Evolutionary conservation across 352 stramenopile genomes (phyloP).

Genomic region (Lagenidium giganteum): DNA sequence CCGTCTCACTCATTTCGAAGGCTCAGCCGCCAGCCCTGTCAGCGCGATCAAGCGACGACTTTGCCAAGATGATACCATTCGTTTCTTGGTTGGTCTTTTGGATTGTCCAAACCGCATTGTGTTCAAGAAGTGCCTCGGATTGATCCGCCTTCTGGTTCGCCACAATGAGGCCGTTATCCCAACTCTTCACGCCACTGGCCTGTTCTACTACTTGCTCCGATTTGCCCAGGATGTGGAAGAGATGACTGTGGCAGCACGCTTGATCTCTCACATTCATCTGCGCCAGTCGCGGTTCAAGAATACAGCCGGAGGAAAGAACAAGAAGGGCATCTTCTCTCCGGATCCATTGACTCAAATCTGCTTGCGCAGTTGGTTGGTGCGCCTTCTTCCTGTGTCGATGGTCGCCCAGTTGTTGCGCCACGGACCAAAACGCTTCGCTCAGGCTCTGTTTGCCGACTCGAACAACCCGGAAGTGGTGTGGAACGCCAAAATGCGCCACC

Average conservation of each 20-base stretch:
- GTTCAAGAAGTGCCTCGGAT: slow-evolving; percentile 78
- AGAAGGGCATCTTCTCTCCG: slow-evolving; percentile 74
- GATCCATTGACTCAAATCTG: slow-evolving; percentile 81
- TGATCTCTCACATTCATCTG: slow-evolving; percentile 82
- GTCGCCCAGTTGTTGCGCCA: slow-evolving; percentile 80
- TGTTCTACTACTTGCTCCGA: slow-evolving; percentile 85
- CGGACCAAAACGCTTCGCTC: slow-evolving; percentile 65
- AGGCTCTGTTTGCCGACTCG: slow-evolving; percentile 73
- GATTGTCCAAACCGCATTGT: slow-evolving; percentile 81
- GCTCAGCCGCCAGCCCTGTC: slow-evolving; percentile 66
- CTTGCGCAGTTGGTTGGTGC: slow-evolving; percentile 80
- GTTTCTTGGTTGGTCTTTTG: slow-evolving; percentile 74
- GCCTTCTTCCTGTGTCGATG: slow-evolving; percentile 79
- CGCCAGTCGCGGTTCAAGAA: slow-evolving; percentile 79
- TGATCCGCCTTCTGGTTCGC: slow-evolving; percentile 77
- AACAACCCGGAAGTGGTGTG: slow-evolving; percentile 86
- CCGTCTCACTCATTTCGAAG: slow-evolving; percentile 77
- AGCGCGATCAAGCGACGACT: slow-evolving; percentile 73
- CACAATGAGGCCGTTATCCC: slow-evolving; percentile 85
- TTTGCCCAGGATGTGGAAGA: slow-evolving; percentile 79
- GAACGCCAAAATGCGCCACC: slow-evolving; percentile 79
- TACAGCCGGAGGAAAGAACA: slow-evolving; percentile 76
- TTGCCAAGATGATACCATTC: slow-evolving; percentile 70
- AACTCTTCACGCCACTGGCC: slow-evolving; percentile 71
- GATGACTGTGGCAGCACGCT: slow-evolving; percentile 69